These are phyloP conservation scores for Cocos nucifera DNA, from an alignment of 176 grass and related monocot species.

Conservation along the genomic window DNA sequence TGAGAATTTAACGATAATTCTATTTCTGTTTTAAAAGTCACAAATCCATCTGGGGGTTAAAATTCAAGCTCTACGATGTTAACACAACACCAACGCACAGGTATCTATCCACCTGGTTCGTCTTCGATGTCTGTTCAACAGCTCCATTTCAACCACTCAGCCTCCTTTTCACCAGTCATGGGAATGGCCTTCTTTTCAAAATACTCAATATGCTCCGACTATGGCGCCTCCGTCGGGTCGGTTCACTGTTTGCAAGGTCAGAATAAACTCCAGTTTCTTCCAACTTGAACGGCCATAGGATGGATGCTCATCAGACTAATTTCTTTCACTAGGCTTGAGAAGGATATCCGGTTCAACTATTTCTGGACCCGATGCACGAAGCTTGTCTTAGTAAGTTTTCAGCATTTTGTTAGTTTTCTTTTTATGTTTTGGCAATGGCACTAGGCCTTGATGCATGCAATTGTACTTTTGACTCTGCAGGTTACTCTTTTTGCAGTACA, in stretches of 20 bases:
- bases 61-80: background rate
- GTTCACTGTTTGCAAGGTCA: constrained; percentile 73
- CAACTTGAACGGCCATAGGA: constrained; percentile 10
- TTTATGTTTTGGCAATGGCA: constrained; percentile 1
- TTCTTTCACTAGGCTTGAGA: constrained; percentile 65
- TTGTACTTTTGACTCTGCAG: constrained; percentile 18
- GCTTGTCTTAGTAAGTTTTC: constrained; percentile 60
- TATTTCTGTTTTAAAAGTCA: background rate
- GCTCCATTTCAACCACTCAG: constrained; percentile 71
- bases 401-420: constrained; percentile 7
- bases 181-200: constrained; percentile 52
- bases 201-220: constrained; percentile 77
- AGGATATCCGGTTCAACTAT: constrained; percentile 76
- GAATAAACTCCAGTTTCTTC: constrained; percentile 14
- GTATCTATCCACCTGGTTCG: constrained; percentile 84
- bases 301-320: constrained; percentile 19
- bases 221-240: constrained; percentile 57
- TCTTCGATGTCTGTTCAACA: constrained; percentile 89
- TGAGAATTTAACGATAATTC: background rate
- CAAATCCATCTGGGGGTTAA: too few relatives aligned
- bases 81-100: constrained; percentile 29
- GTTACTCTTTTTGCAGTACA: constrained; percentile 82
- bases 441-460: background rate
- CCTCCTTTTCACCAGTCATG: constrained; percentile 47
- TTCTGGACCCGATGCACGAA: constrained; percentile 84